A percentile compares a stretch with the other conserved stretches of the same genome.
Evolutionary conservation across 306 rosid genomes (phyloP).

Genomic region (Casuarina equisetifolia): DNA sequence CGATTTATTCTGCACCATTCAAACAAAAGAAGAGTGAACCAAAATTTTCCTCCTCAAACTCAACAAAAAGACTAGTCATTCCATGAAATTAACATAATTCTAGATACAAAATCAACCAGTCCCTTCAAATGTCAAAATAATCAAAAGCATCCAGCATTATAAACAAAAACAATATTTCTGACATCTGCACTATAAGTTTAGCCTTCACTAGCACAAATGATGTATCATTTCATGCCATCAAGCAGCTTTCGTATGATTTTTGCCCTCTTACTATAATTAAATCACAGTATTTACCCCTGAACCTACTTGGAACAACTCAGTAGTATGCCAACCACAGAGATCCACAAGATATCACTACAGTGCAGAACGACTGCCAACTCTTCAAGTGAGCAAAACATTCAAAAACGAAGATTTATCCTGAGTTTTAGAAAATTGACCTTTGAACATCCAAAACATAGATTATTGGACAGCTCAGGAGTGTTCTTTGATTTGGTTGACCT

Average conservation of each 20-base stretch:
- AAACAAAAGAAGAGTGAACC: background rate
- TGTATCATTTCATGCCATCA: background rate
- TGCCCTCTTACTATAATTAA: no score
- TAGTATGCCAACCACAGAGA: background rate
- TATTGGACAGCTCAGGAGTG: background rate
- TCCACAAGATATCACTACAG: background rate
- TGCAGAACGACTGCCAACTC: background rate
- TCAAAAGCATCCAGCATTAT: conserved; percentile 3
- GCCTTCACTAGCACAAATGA: background rate
- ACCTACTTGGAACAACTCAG: background rate
- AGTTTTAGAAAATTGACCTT: background rate
- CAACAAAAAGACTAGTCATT: background rate
- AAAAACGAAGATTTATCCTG: background rate
- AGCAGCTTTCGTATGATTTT: background rate
- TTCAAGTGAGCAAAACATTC: background rate
- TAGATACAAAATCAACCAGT: background rate
- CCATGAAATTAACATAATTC: background rate
- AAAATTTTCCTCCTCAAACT: background rate
- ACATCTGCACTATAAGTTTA: conserved; percentile 2
- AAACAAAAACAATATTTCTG: conserved; percentile 1
- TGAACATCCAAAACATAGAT: background rate
- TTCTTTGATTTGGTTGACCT: background rate
- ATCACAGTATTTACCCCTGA: no score
- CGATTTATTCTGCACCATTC: conserved; percentile 57
- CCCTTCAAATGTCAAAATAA: conserved; percentile 1